phyloP scores from a whole-genome alignment of 2,329 filamentous ascomycete species.

The Cercospora sp. region DNA sequence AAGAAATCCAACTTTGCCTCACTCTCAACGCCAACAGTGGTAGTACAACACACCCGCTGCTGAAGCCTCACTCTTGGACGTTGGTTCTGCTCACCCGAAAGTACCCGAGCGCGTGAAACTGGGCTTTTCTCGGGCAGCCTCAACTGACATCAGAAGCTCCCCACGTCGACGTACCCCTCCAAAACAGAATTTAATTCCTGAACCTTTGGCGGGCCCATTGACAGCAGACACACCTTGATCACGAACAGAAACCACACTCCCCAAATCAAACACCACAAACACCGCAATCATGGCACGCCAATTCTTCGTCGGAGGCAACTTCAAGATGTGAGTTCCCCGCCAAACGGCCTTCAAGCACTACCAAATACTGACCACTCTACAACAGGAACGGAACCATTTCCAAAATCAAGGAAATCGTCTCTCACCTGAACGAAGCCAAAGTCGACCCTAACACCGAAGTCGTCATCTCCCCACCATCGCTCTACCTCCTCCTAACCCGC shows the following conservation, averaged over 20 bases:
- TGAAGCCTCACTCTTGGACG: not conserved
- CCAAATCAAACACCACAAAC: slow-evolving; percentile 1
- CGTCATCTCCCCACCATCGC: slow-evolving; percentile 84
- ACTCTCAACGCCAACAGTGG: not conserved
- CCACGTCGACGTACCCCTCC: slow-evolving; percentile 7
- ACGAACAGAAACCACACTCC: not conserved
- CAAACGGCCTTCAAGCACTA: slow-evolving; percentile 9
- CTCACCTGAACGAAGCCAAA: slow-evolving; percentile 81
- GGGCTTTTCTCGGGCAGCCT: not conserved
- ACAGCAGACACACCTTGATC: not conserved
- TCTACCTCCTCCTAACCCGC: slow-evolving; percentile 87
- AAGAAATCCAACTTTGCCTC: not conserved
- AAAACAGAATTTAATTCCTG: slow-evolving; percentile 8
- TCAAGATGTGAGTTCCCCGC: slow-evolving; percentile 79
- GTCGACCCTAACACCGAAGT: slow-evolving; percentile 84
- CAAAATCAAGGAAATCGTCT: slow-evolving; percentile 74
- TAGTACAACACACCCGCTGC: not conserved
- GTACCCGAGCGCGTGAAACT: slow-evolving; percentile 2
- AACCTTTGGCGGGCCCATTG: not conserved
- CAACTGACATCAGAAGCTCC: slow-evolving; percentile 8
- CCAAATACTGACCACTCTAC: slow-evolving; percentile 12
- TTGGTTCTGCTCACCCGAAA: slow-evolving; percentile 2
- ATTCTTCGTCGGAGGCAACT: slow-evolving; percentile 64
- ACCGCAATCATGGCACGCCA: slow-evolving; percentile 44
- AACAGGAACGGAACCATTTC: slow-evolving; percentile 78